Percentiles rank a stretch among this genome's conserved stretches.
phyloP scores from a whole-genome alignment of 441 rosid genomes.

The Metrosideros polymorpha region DNA sequence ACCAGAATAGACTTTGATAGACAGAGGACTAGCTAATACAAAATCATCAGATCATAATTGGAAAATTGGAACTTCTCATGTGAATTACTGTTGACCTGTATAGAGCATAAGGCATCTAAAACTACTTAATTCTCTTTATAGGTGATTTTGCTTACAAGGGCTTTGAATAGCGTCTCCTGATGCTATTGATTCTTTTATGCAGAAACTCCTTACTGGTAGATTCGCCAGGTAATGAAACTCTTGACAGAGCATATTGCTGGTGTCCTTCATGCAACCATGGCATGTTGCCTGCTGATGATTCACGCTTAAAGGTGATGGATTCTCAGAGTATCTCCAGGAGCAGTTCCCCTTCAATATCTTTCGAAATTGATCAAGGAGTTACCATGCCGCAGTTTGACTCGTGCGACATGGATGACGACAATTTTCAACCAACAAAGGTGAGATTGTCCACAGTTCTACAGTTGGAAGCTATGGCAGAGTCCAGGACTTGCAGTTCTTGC shows the following conservation, averaged over 20 bases:
- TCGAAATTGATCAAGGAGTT: conserved; percentile 19
- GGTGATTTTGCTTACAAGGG: background rate
- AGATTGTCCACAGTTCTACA: conserved; percentile 4
- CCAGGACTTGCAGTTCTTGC: background rate
- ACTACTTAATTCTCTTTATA: background rate
- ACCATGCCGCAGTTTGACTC: conserved; percentile 11
- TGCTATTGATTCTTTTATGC: conserved; percentile 8
- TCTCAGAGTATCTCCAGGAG: conserved; percentile 13
- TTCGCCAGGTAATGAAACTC: conserved; percentile 24
- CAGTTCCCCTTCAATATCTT: conserved; percentile 22
- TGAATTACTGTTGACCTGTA: background rate
- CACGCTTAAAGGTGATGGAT: conserved; percentile 10
- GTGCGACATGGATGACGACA: conserved; percentile 1
- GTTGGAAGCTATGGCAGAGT: background rate
- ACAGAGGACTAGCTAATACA: background rate
- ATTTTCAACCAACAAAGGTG: conserved; percentile 15
- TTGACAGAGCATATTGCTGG: conserved; percentile 11
- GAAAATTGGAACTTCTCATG: background rate
- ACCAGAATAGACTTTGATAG: background rate
- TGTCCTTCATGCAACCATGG: conserved; percentile 15
- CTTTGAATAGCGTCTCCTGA: background rate
- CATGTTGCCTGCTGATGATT: conserved; percentile 3
- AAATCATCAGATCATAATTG: background rate
- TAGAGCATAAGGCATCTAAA: conserved; percentile 8
- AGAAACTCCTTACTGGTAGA: conserved; percentile 62